These are phyloP conservation scores for Diaporthe humulicola DNA, from an alignment of 2,329 filamentous ascomycete genomes.

Conservation along the genomic window DNA sequence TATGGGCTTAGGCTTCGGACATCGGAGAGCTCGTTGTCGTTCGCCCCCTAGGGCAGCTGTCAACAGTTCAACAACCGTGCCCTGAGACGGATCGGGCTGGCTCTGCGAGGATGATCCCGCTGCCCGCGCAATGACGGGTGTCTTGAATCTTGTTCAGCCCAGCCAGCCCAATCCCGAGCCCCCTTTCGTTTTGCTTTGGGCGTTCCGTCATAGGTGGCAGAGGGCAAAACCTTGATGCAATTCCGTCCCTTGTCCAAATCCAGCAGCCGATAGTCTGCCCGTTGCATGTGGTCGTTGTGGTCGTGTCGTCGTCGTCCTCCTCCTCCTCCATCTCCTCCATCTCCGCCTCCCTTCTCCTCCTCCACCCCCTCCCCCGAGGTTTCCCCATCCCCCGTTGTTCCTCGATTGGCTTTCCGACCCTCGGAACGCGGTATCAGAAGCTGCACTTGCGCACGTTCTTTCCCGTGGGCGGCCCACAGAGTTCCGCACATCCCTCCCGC, in stretches of 20 bases:
- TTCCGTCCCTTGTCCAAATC: background rate
- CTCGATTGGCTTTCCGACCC: conserved; percentile 23
- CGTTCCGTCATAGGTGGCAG: conserved; percentile 2
- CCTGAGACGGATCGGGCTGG: conserved; percentile 22
- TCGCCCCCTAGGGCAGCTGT: conserved; percentile 20
- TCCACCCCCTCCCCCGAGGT: background rate
- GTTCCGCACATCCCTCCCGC: conserved; percentile 27
- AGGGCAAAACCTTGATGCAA: conserved; percentile 5
- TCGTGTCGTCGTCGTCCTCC: background rate
- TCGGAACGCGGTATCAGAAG: conserved; percentile 4
- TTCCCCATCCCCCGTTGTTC: background rate
- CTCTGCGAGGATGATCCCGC: conserved; percentile 21
- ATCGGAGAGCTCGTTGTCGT: background rate
- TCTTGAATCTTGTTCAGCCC: conserved; percentile 5
- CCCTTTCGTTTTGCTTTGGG: background rate
- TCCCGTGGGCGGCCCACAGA: conserved; percentile 19
- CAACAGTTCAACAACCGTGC: conserved; percentile 18
- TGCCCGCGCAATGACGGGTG: background rate
- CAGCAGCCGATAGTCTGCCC: background rate
- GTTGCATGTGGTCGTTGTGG: background rate
- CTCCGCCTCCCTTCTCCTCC: background rate
- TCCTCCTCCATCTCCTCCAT: background rate
- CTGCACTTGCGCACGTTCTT: conserved; percentile 22
- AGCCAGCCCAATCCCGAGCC: background rate
- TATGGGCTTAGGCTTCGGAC: conserved; percentile 4